Conservation (phyloP, 2,329 filamentous ascomycete species). For the Davidsoniella neocaledoniae region DNA sequence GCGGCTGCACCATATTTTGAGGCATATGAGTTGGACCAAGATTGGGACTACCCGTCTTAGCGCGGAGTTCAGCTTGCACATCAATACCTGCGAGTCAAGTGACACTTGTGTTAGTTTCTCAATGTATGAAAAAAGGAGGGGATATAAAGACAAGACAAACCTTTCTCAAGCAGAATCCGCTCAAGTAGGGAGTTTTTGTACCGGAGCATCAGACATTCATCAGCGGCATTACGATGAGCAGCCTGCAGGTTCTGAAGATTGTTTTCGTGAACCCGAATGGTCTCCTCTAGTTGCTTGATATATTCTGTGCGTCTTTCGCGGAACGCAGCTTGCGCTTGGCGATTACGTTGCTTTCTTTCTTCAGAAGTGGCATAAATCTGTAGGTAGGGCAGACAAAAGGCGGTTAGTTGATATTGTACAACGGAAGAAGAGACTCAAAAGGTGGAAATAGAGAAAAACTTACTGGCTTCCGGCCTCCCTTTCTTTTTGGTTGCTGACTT, state of each 20-base stretch:
- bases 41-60: conserved; percentile 79
- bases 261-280: conserved; percentile 92
- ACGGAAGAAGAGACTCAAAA: background rate
- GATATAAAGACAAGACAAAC: conserved; percentile 27
- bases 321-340: conserved; percentile 94
- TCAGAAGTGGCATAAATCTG: conserved; percentile 98
- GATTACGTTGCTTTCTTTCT: conserved; percentile 92
- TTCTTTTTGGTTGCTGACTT: conserved; percentile 66
- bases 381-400: background rate
- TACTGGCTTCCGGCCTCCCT: conserved; percentile 95
- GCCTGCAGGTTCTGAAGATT: conserved; percentile 83
- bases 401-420: conserved; percentile 1
- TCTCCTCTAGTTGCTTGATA: conserved; percentile 96
- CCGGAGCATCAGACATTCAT: conserved; percentile 93
- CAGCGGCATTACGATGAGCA: conserved; percentile 82
- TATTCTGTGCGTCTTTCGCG: conserved; percentile 94
- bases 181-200: conserved; percentile 97
- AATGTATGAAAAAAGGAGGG: background rate
- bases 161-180: conserved; percentile 90
- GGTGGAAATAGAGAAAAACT: conserved; percentile 28
- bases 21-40: conserved; percentile 52
- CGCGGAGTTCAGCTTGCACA: conserved; percentile 85
- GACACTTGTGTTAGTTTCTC: conserved; percentile 4
- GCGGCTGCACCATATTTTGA: conserved; percentile 53
- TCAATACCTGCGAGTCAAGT: conserved; percentile 54